Conservation (phyloP, 257 asterid species). For the Rubia yunnanensis region DNA sequence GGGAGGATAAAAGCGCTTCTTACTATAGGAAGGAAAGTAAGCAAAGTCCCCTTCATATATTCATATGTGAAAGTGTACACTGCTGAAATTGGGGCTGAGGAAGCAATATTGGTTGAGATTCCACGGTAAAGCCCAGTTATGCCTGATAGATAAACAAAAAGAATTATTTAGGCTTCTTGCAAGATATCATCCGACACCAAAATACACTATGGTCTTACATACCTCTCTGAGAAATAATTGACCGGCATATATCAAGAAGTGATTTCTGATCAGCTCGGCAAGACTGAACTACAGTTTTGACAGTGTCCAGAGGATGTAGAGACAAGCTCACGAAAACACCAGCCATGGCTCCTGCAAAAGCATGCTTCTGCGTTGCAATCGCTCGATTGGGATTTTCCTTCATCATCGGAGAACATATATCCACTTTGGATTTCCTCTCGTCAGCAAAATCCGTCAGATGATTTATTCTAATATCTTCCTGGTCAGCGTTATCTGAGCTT, state of each 20-base stretch:
- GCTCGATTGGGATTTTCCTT: slow-evolving; percentile 31
- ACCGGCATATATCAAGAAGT: slow-evolving; percentile 48
- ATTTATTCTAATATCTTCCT: slow-evolving; percentile 16
- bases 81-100: slow-evolving; percentile 96
- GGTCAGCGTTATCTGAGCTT: slow-evolving; percentile 11
- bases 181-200: background rate
- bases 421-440: slow-evolving; percentile 22
- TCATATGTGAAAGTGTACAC: slow-evolving; percentile 88
- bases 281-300: slow-evolving; percentile 88
- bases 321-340: slow-evolving; percentile 85
- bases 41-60: slow-evolving; percentile 62
- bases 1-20: background rate
- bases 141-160: slow-evolving; percentile 39
- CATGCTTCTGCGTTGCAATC: slow-evolving; percentile 76
- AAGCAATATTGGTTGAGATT: slow-evolving; percentile 67
- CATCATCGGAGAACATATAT: slow-evolving; percentile 17
- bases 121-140: slow-evolving; percentile 83
- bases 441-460: slow-evolving; percentile 10
- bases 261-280: slow-evolving; percentile 53
- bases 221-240: slow-evolving; percentile 89
- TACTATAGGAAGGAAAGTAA: slow-evolving; percentile 81
- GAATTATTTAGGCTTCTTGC: slow-evolving; percentile 15
- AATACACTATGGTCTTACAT: background rate
- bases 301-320: slow-evolving; percentile 85
- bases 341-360: slow-evolving; percentile 97